Base-by-base conservation (phyloP, 192 early-diverging fungal genomes). In the Lobosporangium transversale region DNA sequence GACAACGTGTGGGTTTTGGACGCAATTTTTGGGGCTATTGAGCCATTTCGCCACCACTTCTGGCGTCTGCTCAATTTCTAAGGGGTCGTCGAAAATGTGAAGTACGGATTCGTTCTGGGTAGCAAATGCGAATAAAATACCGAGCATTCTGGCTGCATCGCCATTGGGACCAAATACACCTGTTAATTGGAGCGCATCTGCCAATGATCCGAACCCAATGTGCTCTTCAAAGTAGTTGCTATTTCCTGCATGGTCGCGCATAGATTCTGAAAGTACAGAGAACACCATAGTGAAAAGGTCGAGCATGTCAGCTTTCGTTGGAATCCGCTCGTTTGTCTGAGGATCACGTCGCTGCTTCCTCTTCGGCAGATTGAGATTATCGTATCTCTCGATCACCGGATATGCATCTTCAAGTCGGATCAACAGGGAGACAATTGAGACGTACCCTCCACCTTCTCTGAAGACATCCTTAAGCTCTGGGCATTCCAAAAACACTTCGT, bases 171-270 rank as follows among this genome's bases (percentile, higher is more conserved):
- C 64, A 27, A 90, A 70, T 6, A 89, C 79, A 17, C 79, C 81
- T 4, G 87, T 90, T 57, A 90, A 51, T 18, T 56, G 58, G 2
- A 89, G 76, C 1, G 87, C 88, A 61, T 90, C 82, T 24, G 89
- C 88, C 10, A 89, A 51, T 8, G 88, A 79, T 1, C 52, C 62
- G 21, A 83, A 86, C 0, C 86, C 86, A 42, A 90, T 85, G 20
- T 87, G 79, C 17, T 83, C 75, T 24, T 57, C 53, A 54, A 90
- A 85, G 56, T 80, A 84, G 42, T 47, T 70, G 47, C 63, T 75
- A 66, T 87, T 89, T 17, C 79, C 53, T 9, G 82, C 62, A 51
- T 84, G 80, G 30, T 71, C 78, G 4, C 78, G 73, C 75, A 90
- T 82, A 0, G 89, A 85, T 60, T 84, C 79, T n/a, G 79, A 76